Evolutionary conservation across 768 basidiomycete species (phyloP).

Genomic region (Phlebiopsis flavidoalba): DNA sequence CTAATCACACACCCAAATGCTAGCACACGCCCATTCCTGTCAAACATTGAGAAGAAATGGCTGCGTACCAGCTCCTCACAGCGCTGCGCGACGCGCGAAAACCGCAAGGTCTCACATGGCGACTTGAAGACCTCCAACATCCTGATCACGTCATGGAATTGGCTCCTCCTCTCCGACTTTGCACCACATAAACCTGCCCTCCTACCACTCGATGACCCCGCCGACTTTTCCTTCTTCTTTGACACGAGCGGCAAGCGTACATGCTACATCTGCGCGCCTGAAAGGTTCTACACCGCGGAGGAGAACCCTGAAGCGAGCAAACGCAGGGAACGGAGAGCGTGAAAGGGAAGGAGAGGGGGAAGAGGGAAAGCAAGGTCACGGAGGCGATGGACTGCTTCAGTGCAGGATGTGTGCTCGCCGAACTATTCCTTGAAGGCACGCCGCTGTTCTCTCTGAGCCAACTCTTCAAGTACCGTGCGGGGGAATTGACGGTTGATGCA

Average conservation of each 20-base stretch:
- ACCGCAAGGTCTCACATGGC: conserved; percentile 89
- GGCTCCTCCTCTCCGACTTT: conserved; percentile 94
- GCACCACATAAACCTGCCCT: conserved; percentile 92
- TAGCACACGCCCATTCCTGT: conserved; percentile 95
- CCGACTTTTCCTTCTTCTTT: conserved; percentile 97
- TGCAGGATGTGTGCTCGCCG: conserved; percentile 90
- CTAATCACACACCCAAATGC: background rate
- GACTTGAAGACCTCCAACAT: conserved; percentile 98
- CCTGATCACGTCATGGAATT: conserved; percentile 93
- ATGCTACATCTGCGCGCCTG: conserved; percentile 95
- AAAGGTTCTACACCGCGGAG: conserved; percentile 82
- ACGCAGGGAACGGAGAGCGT: conserved; percentile 18
- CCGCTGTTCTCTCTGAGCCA: conserved; percentile 92
- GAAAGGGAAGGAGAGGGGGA: conserved; percentile 48
- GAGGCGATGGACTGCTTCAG: conserved; percentile 99
- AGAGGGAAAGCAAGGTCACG: conserved; percentile 77
- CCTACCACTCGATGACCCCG: conserved; percentile 92
- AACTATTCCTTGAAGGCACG: conserved; percentile 92
- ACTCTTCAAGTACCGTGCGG: conserved; percentile 89
- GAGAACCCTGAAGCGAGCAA: conserved; percentile 38
- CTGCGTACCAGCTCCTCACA: conserved; percentile 88
- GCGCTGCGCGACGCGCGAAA: conserved; percentile 79
- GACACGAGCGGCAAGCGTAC: conserved; percentile 91
- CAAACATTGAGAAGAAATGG: conserved; percentile 94
- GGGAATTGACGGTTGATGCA: conserved; percentile 71